These are phyloP conservation scores for Reticulascus tulasneorum DNA, from an alignment of 2,329 filamentous ascomycete species.

Conservation along the genomic window DNA sequence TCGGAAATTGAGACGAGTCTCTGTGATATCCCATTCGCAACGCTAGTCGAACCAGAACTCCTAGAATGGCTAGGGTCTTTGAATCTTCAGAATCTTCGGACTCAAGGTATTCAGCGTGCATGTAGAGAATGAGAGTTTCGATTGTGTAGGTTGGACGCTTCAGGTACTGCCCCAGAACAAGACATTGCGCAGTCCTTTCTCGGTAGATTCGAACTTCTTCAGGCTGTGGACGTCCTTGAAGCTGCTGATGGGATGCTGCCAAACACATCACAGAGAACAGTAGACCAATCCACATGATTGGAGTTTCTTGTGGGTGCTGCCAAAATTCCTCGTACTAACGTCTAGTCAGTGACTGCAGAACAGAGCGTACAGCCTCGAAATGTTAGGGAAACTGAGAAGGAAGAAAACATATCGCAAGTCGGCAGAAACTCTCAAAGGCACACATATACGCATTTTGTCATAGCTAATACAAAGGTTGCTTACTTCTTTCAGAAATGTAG, in stretches of 20 bases:
- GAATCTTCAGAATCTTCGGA: constrained; percentile 7
- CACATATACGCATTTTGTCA: no score
- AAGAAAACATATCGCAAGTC: no score
- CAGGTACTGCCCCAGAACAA: constrained; percentile 35
- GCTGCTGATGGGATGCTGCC: constrained; percentile 19
- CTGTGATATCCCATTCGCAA: constrained; percentile 28
- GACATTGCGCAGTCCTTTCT: constrained; percentile 30
- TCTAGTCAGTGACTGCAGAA: no score
- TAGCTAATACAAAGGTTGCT: no score
- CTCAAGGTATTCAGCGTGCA: constrained; percentile 26
- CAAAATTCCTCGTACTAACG: constrained; percentile 45
- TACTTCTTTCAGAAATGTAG: no score
- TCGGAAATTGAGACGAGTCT: constrained; percentile 35
- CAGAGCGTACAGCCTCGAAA: no score
- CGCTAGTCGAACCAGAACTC: constrained; percentile 2
- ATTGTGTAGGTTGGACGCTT: constrained; percentile 37
- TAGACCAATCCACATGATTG: constrained; percentile 42
- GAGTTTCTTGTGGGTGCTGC: constrained; percentile 28
- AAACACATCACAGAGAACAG: constrained; percentile 42
- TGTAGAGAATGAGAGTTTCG: constrained; percentile 32
- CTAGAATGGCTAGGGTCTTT: constrained; percentile 3
- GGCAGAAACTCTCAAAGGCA: no score
- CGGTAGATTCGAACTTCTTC: constrained; percentile 15
- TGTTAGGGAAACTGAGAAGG: no score
- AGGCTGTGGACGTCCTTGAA: constrained; percentile 5